Evolutionary conservation across 2,329 filamentous ascomycete species (phyloP).

Genomic region (Colletotrichum cereale): DNA sequence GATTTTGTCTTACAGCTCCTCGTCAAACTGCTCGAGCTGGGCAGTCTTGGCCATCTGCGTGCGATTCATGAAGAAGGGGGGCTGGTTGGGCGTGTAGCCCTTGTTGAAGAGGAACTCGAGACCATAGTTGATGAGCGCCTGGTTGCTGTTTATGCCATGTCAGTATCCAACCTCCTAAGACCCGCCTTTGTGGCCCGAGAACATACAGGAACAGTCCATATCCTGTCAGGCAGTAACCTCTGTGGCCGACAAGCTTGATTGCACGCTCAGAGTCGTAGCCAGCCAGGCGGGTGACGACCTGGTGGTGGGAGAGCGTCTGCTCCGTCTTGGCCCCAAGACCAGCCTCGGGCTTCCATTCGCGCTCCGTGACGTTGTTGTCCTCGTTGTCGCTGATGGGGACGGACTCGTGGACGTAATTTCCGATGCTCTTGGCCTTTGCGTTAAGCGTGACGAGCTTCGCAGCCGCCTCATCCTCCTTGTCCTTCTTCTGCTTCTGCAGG

Average conservation of each 20-base stretch:
- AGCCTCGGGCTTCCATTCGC: slow-evolving; percentile 85
- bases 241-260: slow-evolving; percentile 93
- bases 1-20: slow-evolving; percentile 71
- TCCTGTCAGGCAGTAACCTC: slow-evolving; percentile 91
- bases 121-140: slow-evolving; percentile 95
- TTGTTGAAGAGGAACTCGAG: slow-evolving; percentile 86
- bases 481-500: slow-evolving; percentile 86
- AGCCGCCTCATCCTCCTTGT: slow-evolving; percentile 77
- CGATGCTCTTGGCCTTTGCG: slow-evolving; percentile 85
- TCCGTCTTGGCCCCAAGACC: slow-evolving; percentile 75
- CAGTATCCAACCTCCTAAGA: slow-evolving; percentile 25
- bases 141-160: slow-evolving; percentile 64
- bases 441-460: slow-evolving; percentile 75
- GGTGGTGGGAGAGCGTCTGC: slow-evolving; percentile 89
- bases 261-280: slow-evolving; percentile 94
- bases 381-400: slow-evolving; percentile 86
- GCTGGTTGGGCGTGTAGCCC: slow-evolving; percentile 75
- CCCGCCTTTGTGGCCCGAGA: neutral
- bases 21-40: slow-evolving; percentile 96
- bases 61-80: slow-evolving; percentile 42
- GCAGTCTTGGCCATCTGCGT: slow-evolving; percentile 98
- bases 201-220: slow-evolving; percentile 83
- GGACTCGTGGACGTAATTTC: slow-evolving; percentile 91
- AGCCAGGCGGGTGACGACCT: slow-evolving; percentile 88
- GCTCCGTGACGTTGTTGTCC: slow-evolving; percentile 84